Base-by-base conservation (phyloP, 352 stramenopile genomes). In the Globisporangium paroecandrum region DNA sequence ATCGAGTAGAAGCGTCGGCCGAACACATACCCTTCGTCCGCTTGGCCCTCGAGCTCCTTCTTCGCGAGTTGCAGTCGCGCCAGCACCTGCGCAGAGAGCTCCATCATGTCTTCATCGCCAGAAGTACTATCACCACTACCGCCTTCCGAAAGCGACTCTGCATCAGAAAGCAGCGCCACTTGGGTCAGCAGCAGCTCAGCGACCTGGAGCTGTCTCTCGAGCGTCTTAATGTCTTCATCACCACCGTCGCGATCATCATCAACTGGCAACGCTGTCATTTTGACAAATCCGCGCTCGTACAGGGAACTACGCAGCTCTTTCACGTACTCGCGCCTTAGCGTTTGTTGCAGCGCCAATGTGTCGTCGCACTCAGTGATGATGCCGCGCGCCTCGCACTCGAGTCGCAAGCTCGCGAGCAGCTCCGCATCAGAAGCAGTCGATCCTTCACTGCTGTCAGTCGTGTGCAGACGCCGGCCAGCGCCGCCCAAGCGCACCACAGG, bases 11-110 rank as follows among this genome's bases (percentile, higher is more conserved):
- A 90, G 20, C 84, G 77, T 47, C 84, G 74, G 0, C 84, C 84
- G 56, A 92, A 92, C 25, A 69, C 82, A 66, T 92, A 92, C 38
- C 81, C 71, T 47, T 90, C 82, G 61, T 86, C 77, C 25, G 77
- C 75, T 20, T 55, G 69, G 1, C 76, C 74, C 7, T 72, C 53
- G 3, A 88, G 54, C 57, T 79, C 70, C 58, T 88, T 88, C 66
- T 72, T 83, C 29, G 69, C 69, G 58, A 88, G 60, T 38, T 78
- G 74, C 34, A 66, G 69, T 13, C 64, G 71, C 47, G 25, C 59
- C 62, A 83, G 38, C 9, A 69, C 68, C 5, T 54, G 47, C 7
- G 47, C 47, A 54, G 34, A 25, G 29, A 34, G 22, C 58, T 54
- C 25, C 34, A 54, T 25, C 22, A n/a, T n/a, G 9, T 54, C 47